Evolutionary conservation across 305 asterid genomes (phyloP).

Genomic region (Euphrasia arctica): DNA sequence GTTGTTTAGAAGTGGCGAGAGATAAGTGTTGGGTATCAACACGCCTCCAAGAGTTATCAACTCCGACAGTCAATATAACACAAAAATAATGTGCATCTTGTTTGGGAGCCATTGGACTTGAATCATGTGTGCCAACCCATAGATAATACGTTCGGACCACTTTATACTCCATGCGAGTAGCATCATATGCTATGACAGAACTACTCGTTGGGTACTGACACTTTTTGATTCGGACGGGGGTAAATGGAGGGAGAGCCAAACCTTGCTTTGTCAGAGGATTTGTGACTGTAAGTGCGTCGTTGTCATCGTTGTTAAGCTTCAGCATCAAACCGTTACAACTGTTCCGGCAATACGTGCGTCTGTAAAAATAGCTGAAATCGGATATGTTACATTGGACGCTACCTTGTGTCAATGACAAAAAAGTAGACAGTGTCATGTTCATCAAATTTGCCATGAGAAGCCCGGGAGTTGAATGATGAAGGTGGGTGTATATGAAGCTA

Average conservation of each 20-base stretch:
- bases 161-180: not conserved
- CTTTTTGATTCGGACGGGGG: not conserved
- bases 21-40: too few species aligned
- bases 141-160: not conserved
- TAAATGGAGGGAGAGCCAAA: not conserved
- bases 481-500: too few species aligned
- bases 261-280: not conserved
- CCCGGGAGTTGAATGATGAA: too few species aligned
- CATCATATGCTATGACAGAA: not conserved
- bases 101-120: not conserved
- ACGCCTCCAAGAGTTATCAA: too few species aligned
- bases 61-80: not conserved
- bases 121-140: not conserved
- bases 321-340: slow-evolving; percentile 2
- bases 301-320: not conserved
- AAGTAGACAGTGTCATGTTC: too few species aligned
- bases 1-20: not conserved
- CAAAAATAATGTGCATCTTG: too few species aligned
- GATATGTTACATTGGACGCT: not conserved
- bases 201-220: not conserved
- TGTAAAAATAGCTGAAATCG: not conserved
- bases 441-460: too few species aligned
- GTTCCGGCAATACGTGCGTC: not conserved
- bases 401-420: too few species aligned
- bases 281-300: not conserved